Evolutionary conservation across 2,329 filamentous ascomycete species (phyloP), one percentile per base, ranked within the genome.

Genomic region (Colletotrichum sojae): DNA sequence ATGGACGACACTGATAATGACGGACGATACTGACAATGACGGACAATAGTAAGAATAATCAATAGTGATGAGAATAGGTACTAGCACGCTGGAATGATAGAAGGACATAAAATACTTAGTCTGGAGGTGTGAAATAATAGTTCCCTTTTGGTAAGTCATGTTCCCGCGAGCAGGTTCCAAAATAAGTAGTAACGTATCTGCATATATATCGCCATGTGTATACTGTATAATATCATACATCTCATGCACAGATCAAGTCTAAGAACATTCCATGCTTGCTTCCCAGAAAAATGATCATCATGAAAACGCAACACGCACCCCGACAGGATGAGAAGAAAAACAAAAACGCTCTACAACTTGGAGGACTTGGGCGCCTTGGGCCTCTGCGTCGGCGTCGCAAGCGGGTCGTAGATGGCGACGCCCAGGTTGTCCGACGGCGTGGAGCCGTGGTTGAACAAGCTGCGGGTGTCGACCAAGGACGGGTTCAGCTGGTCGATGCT

Each of bases 401-500:
- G 75, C 31, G 85, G 82, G 69, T 90, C 88, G 71, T 90, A 90
- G 1, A 85, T 83, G n/a, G 78, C 78, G 20, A 76, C 75, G 0
- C 83, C 80, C 31, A 90, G 76, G 62, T 80, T 80, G 71, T 90
- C 88, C 1, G 75, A 71, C 1, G 88, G 86, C 70, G 84, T 83
- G 25, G 82, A 78, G 45, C 83, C 80, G 72, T 90, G 88, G 69
- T 79, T 81, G 70, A 83, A 82, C 73, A 98, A 78, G 3, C 91
- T 93, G 70, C 92, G 85, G 0, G 89, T 88, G 78, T 99, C 96
- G 20, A 99, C 80, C 79, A 99, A 83, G 27, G 90, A 90, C 0
- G 95, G 92, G 71, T 92, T 93, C 71, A 99, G 83, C 74, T 99
- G 90, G 43, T 90, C 89, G 39, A 99, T 80, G 69, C 82, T 90